Percentiles rank a stretch among this genome's conserved stretches.
Conservation (phyloP, 371 early-diverging fungal genomes). For the Mucor racemosus region DNA sequence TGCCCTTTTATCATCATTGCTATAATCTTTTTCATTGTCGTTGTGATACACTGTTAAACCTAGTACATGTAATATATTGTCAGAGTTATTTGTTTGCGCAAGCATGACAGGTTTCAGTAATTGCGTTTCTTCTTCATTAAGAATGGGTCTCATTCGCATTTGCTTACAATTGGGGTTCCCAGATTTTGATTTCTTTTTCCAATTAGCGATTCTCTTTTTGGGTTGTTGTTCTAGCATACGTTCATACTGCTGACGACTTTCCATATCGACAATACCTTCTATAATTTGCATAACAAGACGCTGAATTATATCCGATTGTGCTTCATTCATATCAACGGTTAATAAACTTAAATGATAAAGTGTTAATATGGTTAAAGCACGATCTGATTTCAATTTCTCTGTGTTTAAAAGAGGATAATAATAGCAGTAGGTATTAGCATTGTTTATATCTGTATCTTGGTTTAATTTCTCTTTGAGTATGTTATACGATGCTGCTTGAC, state of each 20-base stretch:
- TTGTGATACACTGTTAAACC: background rate
- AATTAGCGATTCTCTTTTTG: conserved; percentile 13
- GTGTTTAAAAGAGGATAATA: conserved; percentile 14
- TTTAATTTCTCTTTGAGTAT: background rate
- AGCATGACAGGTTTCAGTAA: background rate
- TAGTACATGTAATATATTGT: background rate
- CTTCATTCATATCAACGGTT: background rate
- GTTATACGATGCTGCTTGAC: conserved; percentile 4
- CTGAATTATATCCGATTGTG: background rate
- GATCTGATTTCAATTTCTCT: conserved; percentile 9
- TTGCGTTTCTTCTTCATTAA: background rate
- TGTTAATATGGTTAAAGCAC: conserved; percentile 22
- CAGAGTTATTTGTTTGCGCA: background rate
- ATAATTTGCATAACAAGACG: conserved; percentile 13
- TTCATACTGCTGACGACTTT: conserved; percentile 13
- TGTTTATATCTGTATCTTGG: background rate
- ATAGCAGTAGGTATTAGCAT: background rate
- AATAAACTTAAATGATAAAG: conserved; percentile 13
- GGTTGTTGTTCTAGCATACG: conserved; percentile 17
- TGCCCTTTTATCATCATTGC: background rate
- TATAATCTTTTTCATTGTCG: background rate
- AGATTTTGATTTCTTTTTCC: conserved; percentile 13
- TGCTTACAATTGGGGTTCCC: background rate
- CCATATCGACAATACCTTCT: conserved; percentile 27
- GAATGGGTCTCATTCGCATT: conserved; percentile 9